Evolutionary conservation across 345 rosid genomes (phyloP).

Genomic region (Citrus glauca): DNA sequence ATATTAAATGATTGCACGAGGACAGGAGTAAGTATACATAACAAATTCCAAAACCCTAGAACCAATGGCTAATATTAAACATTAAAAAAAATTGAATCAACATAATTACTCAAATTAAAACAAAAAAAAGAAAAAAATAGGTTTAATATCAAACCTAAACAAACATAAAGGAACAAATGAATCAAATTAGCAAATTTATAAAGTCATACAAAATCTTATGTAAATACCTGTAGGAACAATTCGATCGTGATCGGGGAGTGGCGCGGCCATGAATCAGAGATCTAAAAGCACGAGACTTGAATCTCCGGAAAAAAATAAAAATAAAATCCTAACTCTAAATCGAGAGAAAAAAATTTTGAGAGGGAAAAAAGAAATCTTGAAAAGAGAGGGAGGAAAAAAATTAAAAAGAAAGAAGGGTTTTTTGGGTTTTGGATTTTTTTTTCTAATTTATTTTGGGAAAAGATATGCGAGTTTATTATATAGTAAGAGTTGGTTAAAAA

Average conservation of each 20-base stretch:
- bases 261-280: conserved; percentile 11
- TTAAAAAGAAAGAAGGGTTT: background rate
- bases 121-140: background rate
- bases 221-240: conserved; percentile 35
- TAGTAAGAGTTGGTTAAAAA: background rate
- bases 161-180: background rate
- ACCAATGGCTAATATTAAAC: background rate
- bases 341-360: conserved; percentile 6
- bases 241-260: conserved; percentile 21
- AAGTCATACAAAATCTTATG: background rate
- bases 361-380: conserved; percentile 12
- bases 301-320: background rate
- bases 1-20: background rate
- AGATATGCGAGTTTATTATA: background rate
- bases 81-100: background rate
- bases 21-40: background rate
- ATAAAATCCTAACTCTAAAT: background rate
- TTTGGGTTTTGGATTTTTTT: conserved; percentile 9
- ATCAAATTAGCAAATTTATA: background rate
- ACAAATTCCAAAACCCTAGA: conserved; percentile 4
- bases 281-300: background rate
- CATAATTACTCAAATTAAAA: background rate
- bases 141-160: background rate
- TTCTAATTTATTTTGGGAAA: background rate
- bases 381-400: background rate